Conservation (phyloP, 768 basidiomycete species). For the Rhodotorula toruloides region DNA sequence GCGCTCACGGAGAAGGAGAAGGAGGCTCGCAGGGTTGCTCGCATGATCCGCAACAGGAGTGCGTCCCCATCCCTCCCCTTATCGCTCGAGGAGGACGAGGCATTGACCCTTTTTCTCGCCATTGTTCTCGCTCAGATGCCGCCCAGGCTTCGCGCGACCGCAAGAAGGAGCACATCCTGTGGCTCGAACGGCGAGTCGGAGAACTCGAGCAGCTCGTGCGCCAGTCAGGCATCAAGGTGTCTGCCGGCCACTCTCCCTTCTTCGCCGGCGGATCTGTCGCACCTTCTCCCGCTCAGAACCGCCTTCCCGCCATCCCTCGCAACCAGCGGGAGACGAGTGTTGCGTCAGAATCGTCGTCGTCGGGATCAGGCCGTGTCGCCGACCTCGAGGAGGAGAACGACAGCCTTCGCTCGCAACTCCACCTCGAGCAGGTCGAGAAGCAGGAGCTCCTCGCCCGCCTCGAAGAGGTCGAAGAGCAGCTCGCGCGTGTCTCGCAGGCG, state of each 20-base stretch:
- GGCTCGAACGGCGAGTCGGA: constrained; percentile 21
- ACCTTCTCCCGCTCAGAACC: not conserved
- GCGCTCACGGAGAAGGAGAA: constrained; percentile 26
- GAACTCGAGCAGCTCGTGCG: constrained; percentile 28
- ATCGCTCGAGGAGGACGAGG: no score
- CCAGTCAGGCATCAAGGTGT: not conserved
- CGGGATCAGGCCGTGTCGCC: constrained; percentile 3
- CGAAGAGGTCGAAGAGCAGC: constrained; percentile 13
- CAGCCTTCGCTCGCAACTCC: constrained; percentile 25
- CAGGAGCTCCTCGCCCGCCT: constrained; percentile 21
- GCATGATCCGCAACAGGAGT: constrained; percentile 39
- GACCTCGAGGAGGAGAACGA: constrained; percentile 38
- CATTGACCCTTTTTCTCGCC: no score
- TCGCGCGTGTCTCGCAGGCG: not conserved
- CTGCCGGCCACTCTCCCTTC: not conserved
- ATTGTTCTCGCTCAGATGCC: constrained; percentile 14
- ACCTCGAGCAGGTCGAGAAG: constrained; percentile 24
- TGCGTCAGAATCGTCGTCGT: not conserved
- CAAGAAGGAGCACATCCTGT: constrained; percentile 33
- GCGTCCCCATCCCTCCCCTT: not conserved
- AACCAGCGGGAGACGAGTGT: constrained; percentile 8
- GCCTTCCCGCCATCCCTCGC: not conserved
- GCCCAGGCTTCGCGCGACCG: constrained; percentile 38
- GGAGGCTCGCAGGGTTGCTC: constrained; percentile 24
- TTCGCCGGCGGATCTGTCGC: not conserved